phyloP scores from a whole-genome alignment of 2,329 filamentous ascomycete species.

The Ceratocystis papillata region DNA sequence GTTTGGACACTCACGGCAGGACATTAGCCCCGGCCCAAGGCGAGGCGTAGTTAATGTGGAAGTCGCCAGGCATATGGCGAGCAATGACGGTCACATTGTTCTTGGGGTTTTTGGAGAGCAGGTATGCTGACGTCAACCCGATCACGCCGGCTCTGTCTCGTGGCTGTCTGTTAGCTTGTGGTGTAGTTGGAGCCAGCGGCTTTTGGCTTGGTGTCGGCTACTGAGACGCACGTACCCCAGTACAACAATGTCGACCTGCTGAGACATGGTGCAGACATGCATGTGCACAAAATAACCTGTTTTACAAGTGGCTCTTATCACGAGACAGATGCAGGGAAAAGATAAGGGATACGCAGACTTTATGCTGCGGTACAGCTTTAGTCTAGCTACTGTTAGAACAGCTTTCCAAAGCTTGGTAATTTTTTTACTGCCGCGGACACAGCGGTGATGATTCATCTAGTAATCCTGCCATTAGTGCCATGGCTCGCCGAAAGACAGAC shows the following conservation, averaged over 20 bases:
- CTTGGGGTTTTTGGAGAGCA: conserved; percentile 37
- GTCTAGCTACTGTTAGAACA: too few species aligned
- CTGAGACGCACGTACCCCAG: conserved; percentile 17
- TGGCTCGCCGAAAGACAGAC: too few species aligned
- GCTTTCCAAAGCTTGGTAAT: too few species aligned
- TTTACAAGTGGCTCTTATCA: background rate
- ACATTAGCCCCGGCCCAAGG: conserved; percentile 82
- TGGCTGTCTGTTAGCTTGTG: conserved; percentile 11
- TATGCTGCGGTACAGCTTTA: too few species aligned
- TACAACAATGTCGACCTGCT: conserved; percentile 22
- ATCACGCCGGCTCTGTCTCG: conserved; percentile 38
- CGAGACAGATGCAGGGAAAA: too few species aligned
- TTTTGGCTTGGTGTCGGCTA: background rate
- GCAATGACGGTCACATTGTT: conserved; percentile 58
- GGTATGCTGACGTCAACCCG: conserved; percentile 42
- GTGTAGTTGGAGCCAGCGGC: background rate
- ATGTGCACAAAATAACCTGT: background rate
- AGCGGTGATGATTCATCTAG: background rate
- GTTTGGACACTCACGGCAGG: conserved; percentile 47
- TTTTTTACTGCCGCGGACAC: too few species aligned
- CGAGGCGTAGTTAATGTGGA: conserved; percentile 80
- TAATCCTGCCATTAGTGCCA: background rate
- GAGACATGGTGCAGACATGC: conserved; percentile 14
- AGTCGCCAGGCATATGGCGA: conserved; percentile 90
- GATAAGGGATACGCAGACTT: too few species aligned